phyloP scores from a whole-genome alignment of 805 yeast genomes.

The Wickerhamiella australiensis region DNA sequence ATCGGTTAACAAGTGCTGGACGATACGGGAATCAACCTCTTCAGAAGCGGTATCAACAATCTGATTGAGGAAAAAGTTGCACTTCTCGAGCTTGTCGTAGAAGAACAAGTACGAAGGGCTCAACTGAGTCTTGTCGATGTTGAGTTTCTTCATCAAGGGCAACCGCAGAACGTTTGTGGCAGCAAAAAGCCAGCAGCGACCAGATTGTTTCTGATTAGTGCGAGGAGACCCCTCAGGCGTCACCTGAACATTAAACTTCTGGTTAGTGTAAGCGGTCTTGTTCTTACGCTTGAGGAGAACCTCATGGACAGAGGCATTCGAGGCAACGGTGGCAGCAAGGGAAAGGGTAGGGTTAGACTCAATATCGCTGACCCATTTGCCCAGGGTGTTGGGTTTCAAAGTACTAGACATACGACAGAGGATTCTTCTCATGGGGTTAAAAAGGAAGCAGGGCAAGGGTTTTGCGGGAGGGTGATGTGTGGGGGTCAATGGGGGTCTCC shows the following conservation, averaged over 20 bases:
- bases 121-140: constrained; percentile 55
- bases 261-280: constrained; percentile 18
- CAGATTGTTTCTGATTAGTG: constrained; percentile 62
- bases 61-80: constrained; percentile 68
- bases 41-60: constrained; percentile 56
- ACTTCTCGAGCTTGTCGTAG: constrained; percentile 77
- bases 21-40: constrained; percentile 55
- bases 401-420: constrained; percentile 7
- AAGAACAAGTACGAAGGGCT: constrained; percentile 72
- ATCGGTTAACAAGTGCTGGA: constrained; percentile 49
- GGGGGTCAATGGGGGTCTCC: not conserved
- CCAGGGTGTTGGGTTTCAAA: constrained; percentile 17
- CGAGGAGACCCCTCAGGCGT: constrained; percentile 48
- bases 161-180: constrained; percentile 62
- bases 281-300: constrained; percentile 24
- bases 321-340: constrained; percentile 26
- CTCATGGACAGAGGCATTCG: constrained; percentile 22
- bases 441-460: not conserved
- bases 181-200: constrained; percentile 86
- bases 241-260: constrained; percentile 35
- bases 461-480: not conserved
- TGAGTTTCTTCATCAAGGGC: constrained; percentile 47
- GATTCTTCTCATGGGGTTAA: not conserved
- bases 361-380: constrained; percentile 23
- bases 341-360: constrained; percentile 22